Evolutionary conservation across 257 asterid genomes (phyloP).

Genomic region (Nicotiana noctiflora): DNA sequence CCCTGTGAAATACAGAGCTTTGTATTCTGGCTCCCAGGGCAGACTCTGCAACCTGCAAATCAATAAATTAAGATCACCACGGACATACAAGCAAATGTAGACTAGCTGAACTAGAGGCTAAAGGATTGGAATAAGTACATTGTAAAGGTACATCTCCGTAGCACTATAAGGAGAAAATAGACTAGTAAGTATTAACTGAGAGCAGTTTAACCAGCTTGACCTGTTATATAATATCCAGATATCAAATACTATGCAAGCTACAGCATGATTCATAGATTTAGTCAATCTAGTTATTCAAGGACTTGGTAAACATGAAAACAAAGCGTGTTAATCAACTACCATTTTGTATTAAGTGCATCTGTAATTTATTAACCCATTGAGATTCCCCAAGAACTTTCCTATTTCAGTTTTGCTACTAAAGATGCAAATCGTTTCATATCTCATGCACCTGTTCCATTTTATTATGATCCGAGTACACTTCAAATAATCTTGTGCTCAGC

Average conservation of each 20-base stretch:
- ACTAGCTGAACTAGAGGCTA: not conserved
- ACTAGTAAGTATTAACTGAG: not conserved
- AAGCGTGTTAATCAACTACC: not conserved
- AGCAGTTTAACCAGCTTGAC: not conserved
- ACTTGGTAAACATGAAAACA: not conserved
- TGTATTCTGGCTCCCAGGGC: slow-evolving; percentile 54
- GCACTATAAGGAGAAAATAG: not conserved
- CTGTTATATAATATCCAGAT: not conserved
- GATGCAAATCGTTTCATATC: not conserved
- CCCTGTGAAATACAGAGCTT: slow-evolving; percentile 57
- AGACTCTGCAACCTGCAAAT: slow-evolving; percentile 64
- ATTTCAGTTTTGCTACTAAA: not conserved
- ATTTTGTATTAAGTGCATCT: not conserved
- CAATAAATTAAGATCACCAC: not conserved
- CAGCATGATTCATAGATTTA: not conserved
- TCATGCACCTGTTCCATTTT: not conserved
- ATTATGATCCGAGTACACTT: not conserved
- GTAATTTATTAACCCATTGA: not conserved
- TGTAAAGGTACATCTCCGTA: not conserved
- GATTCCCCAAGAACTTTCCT: not conserved
- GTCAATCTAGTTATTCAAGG: not conserved
- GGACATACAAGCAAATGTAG: not conserved
- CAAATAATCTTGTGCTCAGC: not conserved
- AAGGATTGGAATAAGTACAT: not conserved
- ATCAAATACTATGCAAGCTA: not conserved